Evolutionary conservation across 108 stramenopile species (phyloP).

Genomic region (Seminavis robusta): DNA sequence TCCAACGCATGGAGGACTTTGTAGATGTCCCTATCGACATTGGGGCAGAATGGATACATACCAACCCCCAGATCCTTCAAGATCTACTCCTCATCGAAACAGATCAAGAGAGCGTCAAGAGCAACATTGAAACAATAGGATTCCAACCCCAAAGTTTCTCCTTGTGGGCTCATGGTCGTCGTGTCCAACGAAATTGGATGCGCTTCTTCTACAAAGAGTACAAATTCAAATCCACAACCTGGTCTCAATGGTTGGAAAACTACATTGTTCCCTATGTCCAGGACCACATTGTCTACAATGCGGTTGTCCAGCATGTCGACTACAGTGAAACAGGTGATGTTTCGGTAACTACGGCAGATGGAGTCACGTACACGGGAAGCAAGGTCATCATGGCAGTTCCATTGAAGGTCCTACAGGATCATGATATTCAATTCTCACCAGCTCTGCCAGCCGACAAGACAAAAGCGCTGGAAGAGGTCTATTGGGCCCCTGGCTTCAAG

Average conservation of each 20-base stretch:
- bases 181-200: neutral
- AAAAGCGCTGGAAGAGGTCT: neutral
- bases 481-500: neutral
- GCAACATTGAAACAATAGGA: neutral
- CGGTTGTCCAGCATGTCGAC: neutral
- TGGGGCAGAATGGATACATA: slow-evolving; percentile 22
- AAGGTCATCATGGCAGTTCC: slow-evolving; percentile 18
- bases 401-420: slow-evolving; percentile 6
- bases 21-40: slow-evolving; percentile 21
- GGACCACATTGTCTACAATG: slow-evolving; percentile 1
- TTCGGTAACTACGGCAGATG: neutral
- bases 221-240: slow-evolving; percentile 14
- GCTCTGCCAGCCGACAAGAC: slow-evolving; percentile 2
- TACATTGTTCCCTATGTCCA: slow-evolving; percentile 4
- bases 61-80: neutral
- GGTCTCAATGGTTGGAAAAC: slow-evolving; percentile 1
- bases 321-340: neutral
- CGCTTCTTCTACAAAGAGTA: neutral
- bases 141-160: neutral
- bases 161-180: neutral
- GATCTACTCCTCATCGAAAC: neutral
- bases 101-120: too few relatives aligned
- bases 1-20: slow-evolving; percentile 5
- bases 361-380: neutral
- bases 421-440: slow-evolving; percentile 16